Base-by-base conservation (phyloP, 495 filamentous ascomycete genomes). In the Penicillium dipodomyicola region DNA sequence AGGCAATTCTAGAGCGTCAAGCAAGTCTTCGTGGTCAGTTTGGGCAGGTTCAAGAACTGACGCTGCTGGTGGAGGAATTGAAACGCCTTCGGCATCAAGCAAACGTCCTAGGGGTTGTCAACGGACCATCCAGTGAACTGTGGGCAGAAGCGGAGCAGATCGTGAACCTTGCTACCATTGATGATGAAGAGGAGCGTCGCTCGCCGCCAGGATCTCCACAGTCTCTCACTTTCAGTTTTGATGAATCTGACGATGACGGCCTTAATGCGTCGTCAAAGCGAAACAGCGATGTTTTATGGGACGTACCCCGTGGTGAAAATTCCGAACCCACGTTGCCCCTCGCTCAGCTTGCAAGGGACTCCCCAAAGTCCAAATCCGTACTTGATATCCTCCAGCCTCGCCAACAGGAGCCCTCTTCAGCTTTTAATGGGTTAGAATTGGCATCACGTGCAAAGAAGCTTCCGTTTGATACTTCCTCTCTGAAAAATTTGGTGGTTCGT, bases 91-190 rank as follows among this genome's bases (percentile, higher is more conserved):
- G 82, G 22, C 72, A 81, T 44, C 77, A 81, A 54, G 91, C 84
- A 8, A 84, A 81, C 45, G 81, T 85, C 33, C 80, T 89, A 64
- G 81, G 81, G 33, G 77, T 93, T 47, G 72, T 89, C 23, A 64
- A 79, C 54, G 88, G 88, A 0, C 72, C 82, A 3, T 82, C 84
- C 11, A 77, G 77, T 50, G 76, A 81, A 43, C 75, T 91, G 37
- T 96, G 89, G 87, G 86, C 88, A 64, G 91, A 96, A 69, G 91
- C 91, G 6, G 90, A 96, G 65, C 86, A 87, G 15, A 93, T 96
- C 45, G 91, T 96, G 61, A 87, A 89, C 30, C 77, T 96, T 10
- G 91, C 91, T 32, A 91, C 89, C 2, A 84, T 91, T 32, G 87
- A 94, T 55, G 89, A 94, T 45, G 90, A 93, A 39, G 82, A 87